Evolutionary conservation across 164 flowering plant species (phyloP), one percentile per base, ranked within the genome.

Genomic region (Macadamia tetraphylla): DNA sequence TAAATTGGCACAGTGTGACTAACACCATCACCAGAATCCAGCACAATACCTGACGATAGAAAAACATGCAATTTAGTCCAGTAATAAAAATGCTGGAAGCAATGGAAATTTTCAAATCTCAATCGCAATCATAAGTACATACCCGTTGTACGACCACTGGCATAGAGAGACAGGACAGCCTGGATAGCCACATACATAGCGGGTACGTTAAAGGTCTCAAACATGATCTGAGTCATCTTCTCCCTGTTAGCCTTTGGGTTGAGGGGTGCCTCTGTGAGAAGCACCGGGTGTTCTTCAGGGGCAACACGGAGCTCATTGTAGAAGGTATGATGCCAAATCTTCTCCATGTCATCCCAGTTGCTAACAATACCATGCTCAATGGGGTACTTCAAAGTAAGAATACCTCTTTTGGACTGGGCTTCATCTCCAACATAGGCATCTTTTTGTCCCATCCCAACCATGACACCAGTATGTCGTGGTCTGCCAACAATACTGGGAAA

Each of bases 1-100:
- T 72, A 72, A 14, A 72, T 72, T 15, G 75, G 75, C 40, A 72
- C 75, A 10, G 75, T 72, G 53, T 72, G 75, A 62, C 75, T 72
- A 32, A 72, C 75, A 35, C 75, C 75, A 62, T 72, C 70, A 52
- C 75, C 75, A 57, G 80, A 63, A 70, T 58, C 75, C 73, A 70
- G 69, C 32, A 53, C 70, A 77, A 67, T 70, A 73, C 82, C 42
- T 65, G 12, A 42, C 13, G 57, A 53, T 2, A 53, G 18, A 14
- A 14, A 53, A 53, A 14, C 0, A 17, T 0, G 18, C 57, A 53
- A 12, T 53, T 51, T 35, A 35, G 5, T 35, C 40, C n/a, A 53
- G 57, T 17, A 14, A 53, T 53, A 4, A 53, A 11, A 17, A 53
- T 2, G 14, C 57, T 12, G 57, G 17, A 4, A 53, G 14, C n/a